Conservation (phyloP, 2,329 filamentous ascomycete species). For the Ophiobolus disseminans region DNA sequence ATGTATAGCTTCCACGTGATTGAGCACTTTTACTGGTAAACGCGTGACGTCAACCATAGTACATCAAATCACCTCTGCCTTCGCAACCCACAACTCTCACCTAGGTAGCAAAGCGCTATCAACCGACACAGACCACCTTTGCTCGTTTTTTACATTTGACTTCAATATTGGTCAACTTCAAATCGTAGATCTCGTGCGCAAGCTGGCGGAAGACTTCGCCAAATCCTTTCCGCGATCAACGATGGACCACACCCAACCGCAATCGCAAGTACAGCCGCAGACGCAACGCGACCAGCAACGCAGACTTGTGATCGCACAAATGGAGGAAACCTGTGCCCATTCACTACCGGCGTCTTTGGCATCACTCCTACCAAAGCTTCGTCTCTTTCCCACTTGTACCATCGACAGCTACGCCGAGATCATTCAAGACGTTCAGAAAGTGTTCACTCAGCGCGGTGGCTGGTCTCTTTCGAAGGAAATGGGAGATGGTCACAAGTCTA, state of each 20-base stretch:
- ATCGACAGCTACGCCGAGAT: constrained; percentile 1
- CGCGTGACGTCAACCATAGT: no score
- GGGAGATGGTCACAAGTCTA: constrained; percentile 1
- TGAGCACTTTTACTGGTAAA: no score
- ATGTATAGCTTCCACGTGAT: no score
- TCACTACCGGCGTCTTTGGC: background rate
- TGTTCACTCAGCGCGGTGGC: constrained; percentile 8
- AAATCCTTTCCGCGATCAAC: background rate
- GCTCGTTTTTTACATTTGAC: no score
- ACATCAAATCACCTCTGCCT: no score
- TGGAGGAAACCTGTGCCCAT: no score
- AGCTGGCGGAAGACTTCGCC: background rate
- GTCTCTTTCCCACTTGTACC: constrained; percentile 10
- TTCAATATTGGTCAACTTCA: background rate
- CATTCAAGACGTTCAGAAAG: constrained; percentile 5
- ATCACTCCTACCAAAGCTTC: background rate
- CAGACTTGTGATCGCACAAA: constrained; percentile 1
- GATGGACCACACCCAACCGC: background rate
- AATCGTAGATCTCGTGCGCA: background rate
- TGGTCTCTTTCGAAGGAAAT: constrained; percentile 3
- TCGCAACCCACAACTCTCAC: no score
- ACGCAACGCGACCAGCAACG: background rate
- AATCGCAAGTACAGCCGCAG: background rate
- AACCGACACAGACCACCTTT: no score
- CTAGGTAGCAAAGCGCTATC: no score